phyloP scores from a whole-genome alignment of 768 basidiomycete species.

The Agaricus blazei region DNA sequence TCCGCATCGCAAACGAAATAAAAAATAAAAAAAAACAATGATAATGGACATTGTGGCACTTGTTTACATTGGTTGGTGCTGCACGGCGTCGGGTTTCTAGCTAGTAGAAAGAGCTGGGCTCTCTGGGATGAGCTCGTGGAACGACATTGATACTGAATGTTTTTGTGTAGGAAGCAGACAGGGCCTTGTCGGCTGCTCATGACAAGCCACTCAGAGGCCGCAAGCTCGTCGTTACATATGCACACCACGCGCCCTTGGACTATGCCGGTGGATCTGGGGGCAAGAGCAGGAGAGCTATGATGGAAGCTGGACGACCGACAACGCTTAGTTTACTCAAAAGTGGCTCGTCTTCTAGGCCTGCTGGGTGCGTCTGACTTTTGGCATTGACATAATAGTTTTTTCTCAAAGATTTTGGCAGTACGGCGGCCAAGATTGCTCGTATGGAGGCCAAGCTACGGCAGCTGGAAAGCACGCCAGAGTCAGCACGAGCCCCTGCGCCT shows the following conservation, averaged over 20 bases:
- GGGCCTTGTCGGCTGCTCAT: conserved; percentile 67
- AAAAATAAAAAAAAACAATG: too few species aligned
- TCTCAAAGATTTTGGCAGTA: conserved; percentile 38
- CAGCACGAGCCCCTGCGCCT: conserved; percentile 5
- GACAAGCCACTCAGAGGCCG: conserved; percentile 83
- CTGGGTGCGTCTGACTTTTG: conserved; percentile 28
- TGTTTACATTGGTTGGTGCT: too few species aligned
- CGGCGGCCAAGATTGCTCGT: conserved; percentile 84
- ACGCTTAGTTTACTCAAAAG: conserved; percentile 86
- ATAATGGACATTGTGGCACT: too few species aligned
- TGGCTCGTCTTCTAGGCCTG: conserved; percentile 44
- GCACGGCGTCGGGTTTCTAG: too few species aligned
- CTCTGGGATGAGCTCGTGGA: neutral
- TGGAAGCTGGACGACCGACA: conserved; percentile 69
- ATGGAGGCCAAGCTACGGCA: conserved; percentile 94
- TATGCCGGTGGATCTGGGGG: conserved; percentile 19
- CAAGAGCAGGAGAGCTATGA: conserved; percentile 36
- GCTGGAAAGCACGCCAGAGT: conserved; percentile 42
- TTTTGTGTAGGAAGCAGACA: conserved; percentile 71
- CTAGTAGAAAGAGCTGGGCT: too few species aligned
- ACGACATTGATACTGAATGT: neutral
- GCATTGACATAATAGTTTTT: neutral
- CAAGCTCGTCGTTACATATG: conserved; percentile 86
- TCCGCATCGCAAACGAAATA: conserved; percentile 16
- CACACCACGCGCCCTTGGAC: conserved; percentile 72